Base-by-base conservation (phyloP, 2,329 filamentous ascomycete species). In the Emmonsiellopsis sp. region DNA sequence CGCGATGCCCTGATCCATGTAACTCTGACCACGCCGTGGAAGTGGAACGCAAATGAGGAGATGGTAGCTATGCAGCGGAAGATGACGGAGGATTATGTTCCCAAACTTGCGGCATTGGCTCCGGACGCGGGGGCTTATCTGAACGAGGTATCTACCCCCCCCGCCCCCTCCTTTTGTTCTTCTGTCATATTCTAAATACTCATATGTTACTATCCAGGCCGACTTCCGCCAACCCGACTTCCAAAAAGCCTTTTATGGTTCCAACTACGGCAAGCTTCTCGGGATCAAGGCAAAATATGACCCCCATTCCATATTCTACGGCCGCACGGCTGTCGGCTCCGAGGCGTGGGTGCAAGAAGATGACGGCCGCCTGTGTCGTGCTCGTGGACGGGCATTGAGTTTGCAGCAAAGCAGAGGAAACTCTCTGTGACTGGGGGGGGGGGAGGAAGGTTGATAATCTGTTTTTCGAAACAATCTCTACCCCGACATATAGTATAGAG, bases 311-410 rank as follows among this genome's bases (percentile, higher is more conserved):
- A 49, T 80, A 6, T 77, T 77, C 34, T 77, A 78, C 51, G 75
- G 71, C 8, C 60, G 60, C 6, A 74, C 68, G 21, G 73, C 68
- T 5, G 77, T 81, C 6, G 78, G 77, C 0, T 77, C 74, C 52
- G 78, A 81, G 50, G 59, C 21, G 21, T 27, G 21, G 21, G 21
- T 27, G 21, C 3, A 27, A 27, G 5, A 27, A 27, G 21, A 27
- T 27, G 21, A 27, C 21, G 21, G 21, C 21, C 21, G 21, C 1
- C 3, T 27, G 21, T 27, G 21, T 27, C 21, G 21, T 27, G 21
- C 21, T 27, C 3, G 21, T 27, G 21, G 21, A 27, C 21, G 5
- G 13, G 36, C 36, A 39, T 9, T 9, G 36, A 10, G 36, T 39
- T 9, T 39, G 36, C 13, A n/a, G 36, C 36, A 39, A n/a, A 39